phyloP scores from a whole-genome alignment of 2,329 filamentous ascomycete species.

The Penicillium sp. region DNA sequence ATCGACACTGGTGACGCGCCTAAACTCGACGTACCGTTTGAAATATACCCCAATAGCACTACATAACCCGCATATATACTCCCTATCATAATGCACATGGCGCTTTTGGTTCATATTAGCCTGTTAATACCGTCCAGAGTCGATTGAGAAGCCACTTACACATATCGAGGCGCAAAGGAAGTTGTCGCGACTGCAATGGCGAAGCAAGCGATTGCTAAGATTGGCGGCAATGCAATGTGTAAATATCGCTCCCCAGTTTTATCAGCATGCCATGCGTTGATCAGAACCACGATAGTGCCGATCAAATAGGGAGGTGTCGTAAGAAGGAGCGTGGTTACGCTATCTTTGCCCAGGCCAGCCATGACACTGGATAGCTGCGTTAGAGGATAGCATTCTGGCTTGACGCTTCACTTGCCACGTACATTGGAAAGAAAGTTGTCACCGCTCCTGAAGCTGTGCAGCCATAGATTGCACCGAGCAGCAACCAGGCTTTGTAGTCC shows the following conservation, averaged over 20 bases:
- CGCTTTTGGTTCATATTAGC: conserved; percentile 4
- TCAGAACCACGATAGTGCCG: conserved; percentile 10
- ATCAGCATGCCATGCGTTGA: conserved; percentile 16
- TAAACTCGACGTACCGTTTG: conserved; percentile 3
- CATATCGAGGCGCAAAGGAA: conserved; percentile 13
- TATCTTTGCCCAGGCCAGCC: conserved; percentile 13
- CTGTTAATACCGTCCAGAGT: not conserved
- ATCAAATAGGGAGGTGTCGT: conserved; percentile 15
- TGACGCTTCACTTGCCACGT: no score
- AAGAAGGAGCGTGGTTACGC: conserved; percentile 10
- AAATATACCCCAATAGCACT: conserved; percentile 13
- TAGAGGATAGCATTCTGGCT: no score
- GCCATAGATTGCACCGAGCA: conserved; percentile 17
- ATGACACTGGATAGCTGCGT: no score
- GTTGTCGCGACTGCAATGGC: conserved; percentile 10
- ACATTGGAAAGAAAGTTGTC: conserved; percentile 20
- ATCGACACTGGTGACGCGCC: not conserved
- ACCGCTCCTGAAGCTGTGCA: conserved; percentile 17
- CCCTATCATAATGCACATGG: conserved; percentile 16
- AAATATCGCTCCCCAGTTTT: conserved; percentile 13
- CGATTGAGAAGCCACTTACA: conserved; percentile 5
- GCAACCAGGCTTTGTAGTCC: conserved; percentile 16
- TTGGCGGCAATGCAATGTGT: conserved; percentile 11
- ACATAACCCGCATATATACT: conserved; percentile 13
- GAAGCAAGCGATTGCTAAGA: conserved; percentile 10